Evolutionary conservation across 495 filamentous ascomycete species (phyloP).

Genomic region (Recurvomyces mirabilis): DNA sequence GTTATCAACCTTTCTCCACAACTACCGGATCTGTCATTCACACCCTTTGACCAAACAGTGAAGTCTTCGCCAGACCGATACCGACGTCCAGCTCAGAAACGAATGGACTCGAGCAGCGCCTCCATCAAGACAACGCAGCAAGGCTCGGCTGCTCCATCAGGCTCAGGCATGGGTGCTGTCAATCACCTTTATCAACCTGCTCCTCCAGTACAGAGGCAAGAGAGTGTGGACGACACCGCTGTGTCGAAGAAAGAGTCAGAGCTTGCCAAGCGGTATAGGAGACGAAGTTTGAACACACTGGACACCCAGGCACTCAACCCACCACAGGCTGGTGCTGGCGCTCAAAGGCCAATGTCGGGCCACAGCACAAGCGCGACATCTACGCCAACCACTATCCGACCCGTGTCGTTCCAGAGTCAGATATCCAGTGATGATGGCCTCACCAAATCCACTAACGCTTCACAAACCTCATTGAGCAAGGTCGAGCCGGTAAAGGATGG

Average conservation of each 20-base stretch:
- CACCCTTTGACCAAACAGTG: conserved; percentile 16
- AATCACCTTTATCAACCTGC: conserved; percentile 30
- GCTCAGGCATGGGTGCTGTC: conserved; percentile 33
- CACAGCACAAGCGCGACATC: conserved; percentile 18
- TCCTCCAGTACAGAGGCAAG: conserved; percentile 23
- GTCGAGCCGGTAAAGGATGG: conserved; percentile 3
- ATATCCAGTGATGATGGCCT: conserved; percentile 36
- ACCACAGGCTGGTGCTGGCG: conserved; percentile 18
- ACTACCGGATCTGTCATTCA: conserved; percentile 41
- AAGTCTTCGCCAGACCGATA: conserved; percentile 53
- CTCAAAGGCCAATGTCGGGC: conserved; percentile 15
- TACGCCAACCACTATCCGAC: conserved; percentile 22
- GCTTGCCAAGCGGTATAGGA: conserved; percentile 61
- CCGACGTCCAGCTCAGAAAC: conserved; percentile 42
- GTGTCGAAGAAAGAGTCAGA: conserved; percentile 41
- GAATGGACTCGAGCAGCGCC: conserved; percentile 32
- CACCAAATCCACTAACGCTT: conserved; percentile 34
- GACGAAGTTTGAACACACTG: conserved; percentile 72
- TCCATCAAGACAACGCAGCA: conserved; percentile 15
- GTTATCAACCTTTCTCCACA: conserved; percentile 38
- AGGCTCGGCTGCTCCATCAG: conserved; percentile 34
- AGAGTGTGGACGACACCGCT: conserved; percentile 46
- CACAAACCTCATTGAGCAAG: conserved; percentile 45
- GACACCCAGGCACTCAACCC: conserved; percentile 38
- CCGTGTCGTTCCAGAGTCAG: conserved; percentile 37